Conservation (phyloP, 176 grass and related monocot species). For the Avena insularis region DNA sequence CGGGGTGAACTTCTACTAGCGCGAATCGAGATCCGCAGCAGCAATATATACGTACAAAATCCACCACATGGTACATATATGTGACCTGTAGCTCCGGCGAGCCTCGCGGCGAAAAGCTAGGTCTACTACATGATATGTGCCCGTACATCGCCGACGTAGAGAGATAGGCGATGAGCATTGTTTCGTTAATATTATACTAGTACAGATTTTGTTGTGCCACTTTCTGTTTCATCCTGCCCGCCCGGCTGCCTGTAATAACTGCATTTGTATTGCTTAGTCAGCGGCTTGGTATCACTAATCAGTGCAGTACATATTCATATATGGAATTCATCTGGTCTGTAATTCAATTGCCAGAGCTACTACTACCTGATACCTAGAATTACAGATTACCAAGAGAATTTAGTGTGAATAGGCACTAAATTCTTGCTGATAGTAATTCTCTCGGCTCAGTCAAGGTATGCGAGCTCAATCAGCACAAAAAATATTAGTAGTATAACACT, state of each 20-base stretch:
- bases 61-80: slow-evolving; percentile 30
- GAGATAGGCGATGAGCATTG: slow-evolving; percentile 1
- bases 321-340: background rate
- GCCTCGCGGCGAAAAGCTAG: background rate
- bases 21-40: background rate
- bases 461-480: too few relatives aligned
- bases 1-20: slow-evolving; percentile 30
- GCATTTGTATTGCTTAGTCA: slow-evolving; percentile 42
- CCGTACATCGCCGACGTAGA: background rate
- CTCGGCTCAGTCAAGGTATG: too few relatives aligned
- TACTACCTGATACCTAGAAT: background rate
- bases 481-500: too few relatives aligned
- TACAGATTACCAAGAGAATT: background rate
- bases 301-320: background rate
- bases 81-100: background rate
- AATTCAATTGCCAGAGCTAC: too few relatives aligned
- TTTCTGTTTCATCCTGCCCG: background rate
- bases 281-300: slow-evolving; percentile 35
- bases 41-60: background rate
- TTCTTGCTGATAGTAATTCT: too few relatives aligned
- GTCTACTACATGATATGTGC: background rate
- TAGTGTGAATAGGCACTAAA: too few relatives aligned
- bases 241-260: slow-evolving; percentile 3
- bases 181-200: background rate
- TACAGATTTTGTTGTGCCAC: background rate